A percentile compares a stretch with the other conserved stretches of the same genome.
phyloP scores from a whole-genome alignment of 345 rosid genomes.

The Salix dunnii region DNA sequence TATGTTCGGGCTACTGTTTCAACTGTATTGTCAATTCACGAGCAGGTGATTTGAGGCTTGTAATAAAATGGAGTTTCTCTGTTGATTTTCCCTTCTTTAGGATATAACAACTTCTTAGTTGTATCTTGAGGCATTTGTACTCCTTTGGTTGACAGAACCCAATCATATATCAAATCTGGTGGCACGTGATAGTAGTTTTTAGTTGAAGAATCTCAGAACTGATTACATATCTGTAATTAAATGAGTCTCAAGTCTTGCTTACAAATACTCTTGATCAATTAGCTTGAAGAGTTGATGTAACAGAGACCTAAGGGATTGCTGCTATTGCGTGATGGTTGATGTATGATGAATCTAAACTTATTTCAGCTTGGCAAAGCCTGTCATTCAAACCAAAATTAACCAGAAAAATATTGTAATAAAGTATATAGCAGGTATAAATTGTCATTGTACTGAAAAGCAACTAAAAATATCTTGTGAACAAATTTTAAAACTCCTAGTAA shows the following conservation, averaged over 20 bases:
- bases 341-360: no score
- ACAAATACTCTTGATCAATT: no score
- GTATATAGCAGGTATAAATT: neutral
- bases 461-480: neutral
- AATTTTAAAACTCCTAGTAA: neutral
- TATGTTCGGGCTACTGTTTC: slow-evolving; percentile 74
- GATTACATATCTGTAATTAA: no score
- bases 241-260: no score
- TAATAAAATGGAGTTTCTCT: neutral
- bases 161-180: no score
- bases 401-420: neutral
- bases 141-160: no score
- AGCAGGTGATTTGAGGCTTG: slow-evolving; percentile 48
- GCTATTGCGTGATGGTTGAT: no score
- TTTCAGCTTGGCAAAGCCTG: no score
- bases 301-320: no score
- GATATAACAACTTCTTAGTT: neutral
- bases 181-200: no score
- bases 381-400: neutral
- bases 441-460: neutral
- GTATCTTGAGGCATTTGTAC: neutral
- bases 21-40: slow-evolving; percentile 69
- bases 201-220: no score
- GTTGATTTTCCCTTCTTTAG: neutral
- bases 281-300: no score